Base-by-base conservation (phyloP, 345 rosid species). In the Mercurialis annua region DNA sequence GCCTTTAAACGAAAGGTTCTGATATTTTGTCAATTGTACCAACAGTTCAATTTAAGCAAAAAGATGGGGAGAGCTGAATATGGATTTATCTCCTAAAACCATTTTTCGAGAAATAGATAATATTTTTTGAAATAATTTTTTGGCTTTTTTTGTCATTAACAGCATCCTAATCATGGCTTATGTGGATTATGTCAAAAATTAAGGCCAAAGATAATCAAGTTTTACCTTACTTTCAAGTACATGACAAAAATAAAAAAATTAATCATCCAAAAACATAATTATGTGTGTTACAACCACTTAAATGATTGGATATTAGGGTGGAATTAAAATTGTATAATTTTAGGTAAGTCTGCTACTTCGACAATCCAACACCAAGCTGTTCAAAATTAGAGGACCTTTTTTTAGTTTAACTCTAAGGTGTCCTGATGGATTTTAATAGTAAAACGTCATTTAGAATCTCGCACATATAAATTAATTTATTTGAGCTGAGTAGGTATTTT, bases 161-260 rank as follows among this genome's bases (percentile, higher is more conserved):
- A 59, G 46, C 63, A 20, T 59, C 30, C 47, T 36, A 59, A 36
- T 59, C 63, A 59, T 59, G 47, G 63, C 29, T 34, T 36, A 2
- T 59, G 16, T n/a, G 63, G 44, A 34, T 10, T 21, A 23, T 36
- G 29, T 59, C 8, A 59, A 59, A 38, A 16, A 58, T 58, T 33
- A 33, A 21, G 46, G 27, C 44, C 26, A 34, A 33, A 58, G 63
- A 38, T 59, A 59, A 59, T 59, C 1, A 59, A 59, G 63, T 59
- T 29, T 59, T 34, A 59, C 63, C 47, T 36, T 59, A 20, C 12
- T 36, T 58, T 26, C 33, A 59, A 59, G 63, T 34, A 20, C 29
- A 21, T 59, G 63, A 36, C 47, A 36, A 58, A 58, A 34, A 12
- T 1, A 1, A 8, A n/a, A 34, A 29, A 26, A 20, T 59, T 20